phyloP scores from a whole-genome alignment of 2,329 filamentous ascomycete species.

The Cryphonectria naterciae region DNA sequence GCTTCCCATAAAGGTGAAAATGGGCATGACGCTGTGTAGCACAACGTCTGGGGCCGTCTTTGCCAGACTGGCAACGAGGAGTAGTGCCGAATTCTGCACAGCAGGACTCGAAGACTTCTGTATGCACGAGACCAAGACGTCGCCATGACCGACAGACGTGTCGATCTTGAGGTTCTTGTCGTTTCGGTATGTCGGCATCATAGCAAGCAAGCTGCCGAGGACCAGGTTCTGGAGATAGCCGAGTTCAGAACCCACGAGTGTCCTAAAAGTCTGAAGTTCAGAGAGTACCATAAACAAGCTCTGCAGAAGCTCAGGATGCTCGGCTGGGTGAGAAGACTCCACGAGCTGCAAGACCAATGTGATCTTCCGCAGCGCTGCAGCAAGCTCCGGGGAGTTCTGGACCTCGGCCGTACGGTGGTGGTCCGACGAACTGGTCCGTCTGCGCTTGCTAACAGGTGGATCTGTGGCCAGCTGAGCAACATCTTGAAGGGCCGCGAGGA shows the following conservation, averaged over 20 bases:
- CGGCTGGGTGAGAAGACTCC: conserved; percentile 75
- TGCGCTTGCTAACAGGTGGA: conserved; percentile 75
- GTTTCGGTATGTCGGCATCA: conserved; percentile 76
- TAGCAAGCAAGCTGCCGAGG: conserved; percentile 78
- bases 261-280: conserved; percentile 83
- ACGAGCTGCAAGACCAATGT: conserved; percentile 89
- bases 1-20: conserved; percentile 97
- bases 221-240: conserved; percentile 89
- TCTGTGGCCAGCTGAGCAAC: conserved; percentile 74
- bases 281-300: conserved; percentile 83
- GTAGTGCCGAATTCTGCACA: conserved; percentile 87
- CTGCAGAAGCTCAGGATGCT: conserved; percentile 76
- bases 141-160: conserved; percentile 78
- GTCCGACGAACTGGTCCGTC: conserved; percentile 76
- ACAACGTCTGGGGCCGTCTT: conserved; percentile 88
- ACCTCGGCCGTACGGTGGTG: conserved; percentile 62
- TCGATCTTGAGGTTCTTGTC: conserved; percentile 69
- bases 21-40: conserved; percentile 96
- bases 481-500: conserved; percentile 75
- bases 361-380: conserved; percentile 71
- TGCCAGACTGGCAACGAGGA: conserved; percentile 85
- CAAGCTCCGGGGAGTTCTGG: conserved; percentile 68
- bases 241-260: conserved; percentile 80
- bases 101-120: conserved; percentile 89
- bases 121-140: conserved; percentile 91